Evolutionary conservation across 192 early-diverging fungal genomes (phyloP), one percentile per base, ranked within the genome.

Genomic region (Phycomyces blakesleeanus): DNA sequence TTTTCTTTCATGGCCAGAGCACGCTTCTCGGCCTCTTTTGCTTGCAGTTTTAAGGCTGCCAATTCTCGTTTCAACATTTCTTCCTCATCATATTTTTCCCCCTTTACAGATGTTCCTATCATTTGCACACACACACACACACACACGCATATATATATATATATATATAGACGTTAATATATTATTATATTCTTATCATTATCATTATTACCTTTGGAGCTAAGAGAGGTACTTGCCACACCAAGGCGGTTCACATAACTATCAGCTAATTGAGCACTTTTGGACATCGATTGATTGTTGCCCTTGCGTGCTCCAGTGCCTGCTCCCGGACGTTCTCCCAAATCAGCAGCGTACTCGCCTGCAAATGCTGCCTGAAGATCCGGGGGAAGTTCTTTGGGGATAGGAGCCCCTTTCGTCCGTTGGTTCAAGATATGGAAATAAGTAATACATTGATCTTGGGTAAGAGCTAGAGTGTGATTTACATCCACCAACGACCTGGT

Each of bases 351-450:
- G 24, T 78, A 82, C 44, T 73, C 73, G n/a, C 81, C 77, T 51
- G 80, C 67, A 61, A 85, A 80, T 21, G 83, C 80, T 18, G 78
- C 76, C 29, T 78, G 69, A 10, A 85, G 66, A 59, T 77, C 75
- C 9, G 70, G 74, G 21, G 83, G 83, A 37, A 85, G 73, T 37
- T 67, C 51, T n/a, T 68, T 51, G 3, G 83, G 83, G 11, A 85
- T 74, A 57, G 68, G 76, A 41, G 73, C 76, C 9, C 83, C 83
- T 22, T 76, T 74, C 26, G 77, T 76, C n/a, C 79, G 79, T 29
- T 82, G 78, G 59, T 85, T 82, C 21, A 85, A 60, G 15, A 85
- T 75, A 55, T 85, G 83, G 39, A 79, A 79, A 51, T 79, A 85
- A 27, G 78, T 74, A 38, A 85, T 62, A 37, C 78, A 79, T 59